Base-by-base conservation (phyloP, 2,329 filamentous ascomycete genomes). In the Phaeoacremonium minimum region DNA sequence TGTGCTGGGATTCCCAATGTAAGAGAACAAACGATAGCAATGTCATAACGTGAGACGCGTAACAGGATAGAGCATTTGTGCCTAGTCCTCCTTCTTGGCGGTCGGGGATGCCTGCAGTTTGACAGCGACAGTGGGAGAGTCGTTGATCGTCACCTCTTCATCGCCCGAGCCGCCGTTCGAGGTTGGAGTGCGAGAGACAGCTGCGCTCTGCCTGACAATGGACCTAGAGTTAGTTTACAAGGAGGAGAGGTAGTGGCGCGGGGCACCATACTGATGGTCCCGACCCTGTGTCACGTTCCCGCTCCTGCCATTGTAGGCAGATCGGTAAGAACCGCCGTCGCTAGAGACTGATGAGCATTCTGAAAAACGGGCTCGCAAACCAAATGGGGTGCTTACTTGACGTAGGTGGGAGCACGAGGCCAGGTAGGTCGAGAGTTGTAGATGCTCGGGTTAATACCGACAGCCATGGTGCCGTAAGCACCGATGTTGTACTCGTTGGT, bases 401-500 rank as follows among this genome's bases (percentile, higher is more conserved):
- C 33, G 38, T 45, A 35, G 19, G 47, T 48, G 15, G 48, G 45
- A 28, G 52, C 50, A 40, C 60, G 62, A 48, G 55, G 61, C 53
- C 61, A 68, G 18, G 53, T 50, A 9, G 55, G 45, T 35, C 63
- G 58, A 7, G 34, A 19, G 30, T 56, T 60, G 41, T 69, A 69
- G 45, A 73, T 67, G 36, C 62, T 62, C 9, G 72, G 69, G 36
- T 64, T 71, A 50, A 80, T 65, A 13, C 77, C 73, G 34, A 83
- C 75, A 41, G 75, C 69, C 32, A 75, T 68, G 41, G 77, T 80
- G 42, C 80, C 80, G 49, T 83, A 83, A 30, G 80, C 80, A 40
- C 80, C 77, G 43, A 83, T 81, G 51, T 90, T 90, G 66, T 97
- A 97, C 68, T 97, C 93, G 40, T 93, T 93, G 40, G 91, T 93